Base-by-base conservation (phyloP, 164 flowering plant genomes). In the Amborella trichopoda region DNA sequence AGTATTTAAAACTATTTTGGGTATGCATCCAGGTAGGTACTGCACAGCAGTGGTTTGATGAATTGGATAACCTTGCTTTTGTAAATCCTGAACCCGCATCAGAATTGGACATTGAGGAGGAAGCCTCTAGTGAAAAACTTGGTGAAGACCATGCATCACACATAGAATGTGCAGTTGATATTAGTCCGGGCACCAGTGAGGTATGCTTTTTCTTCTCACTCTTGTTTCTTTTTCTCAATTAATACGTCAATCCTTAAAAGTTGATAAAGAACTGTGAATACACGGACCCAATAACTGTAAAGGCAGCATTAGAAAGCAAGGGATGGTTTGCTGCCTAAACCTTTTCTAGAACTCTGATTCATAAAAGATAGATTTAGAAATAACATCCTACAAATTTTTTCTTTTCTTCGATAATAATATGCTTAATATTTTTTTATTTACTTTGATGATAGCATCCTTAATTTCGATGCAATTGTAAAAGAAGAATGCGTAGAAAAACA, bases 151-250 rank as follows among this genome's bases (percentile, higher is more conserved):
- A 41, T 18, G 33, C 21, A 50, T 50, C 74, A 9, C 52, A 49
- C 56, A 72, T 91, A 24, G 55, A 66, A 46, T 72, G 83, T 68
- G 61, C 70, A 23, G 74, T 79, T 56, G 74, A 72, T 60, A 68
- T 85, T 19, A 77, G 94, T 61, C 95, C 96, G 4, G 96, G 96
- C 38, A 77, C 86, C 39, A 75, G 95, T 56, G 95, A 91, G 94
- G 99, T 91, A 72, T 40, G 59, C 33, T 18, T 26, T 17, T 56
- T 19, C n/a, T 30, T 17, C 14, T 34, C 28, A 6, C 34, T 30
- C 8, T 30, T 30, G 34, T 30, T 30, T 6, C 9, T 32, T 25
- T 40, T 27, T 39, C 51, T 46, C 22, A 22, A 9, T 22, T 30
- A 30, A 6, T 30, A n/a, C n/a, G n/a, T n/a, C n/a, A n/a, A n/a